Evolutionary conservation across 768 basidiomycete species (phyloP).

Genomic region (Mycena capillaripes): DNA sequence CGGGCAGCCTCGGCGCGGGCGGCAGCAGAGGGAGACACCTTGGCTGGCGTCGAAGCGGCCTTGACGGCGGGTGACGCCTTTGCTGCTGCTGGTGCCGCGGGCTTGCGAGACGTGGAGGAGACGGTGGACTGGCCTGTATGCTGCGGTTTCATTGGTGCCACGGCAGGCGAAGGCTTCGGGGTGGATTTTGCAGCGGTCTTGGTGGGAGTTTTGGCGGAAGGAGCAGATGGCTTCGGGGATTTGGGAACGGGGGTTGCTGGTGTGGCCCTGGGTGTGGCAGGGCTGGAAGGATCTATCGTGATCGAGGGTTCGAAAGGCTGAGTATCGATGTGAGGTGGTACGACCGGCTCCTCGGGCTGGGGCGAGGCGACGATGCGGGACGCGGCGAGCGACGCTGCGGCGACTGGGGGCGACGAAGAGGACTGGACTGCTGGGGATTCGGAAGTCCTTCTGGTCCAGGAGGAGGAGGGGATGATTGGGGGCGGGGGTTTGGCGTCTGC

Average conservation of each 20-base stretch:
- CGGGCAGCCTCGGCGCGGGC: slow-evolving; percentile 34
- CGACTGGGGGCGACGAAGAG: slow-evolving; percentile 33
- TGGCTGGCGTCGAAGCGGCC: not conserved
- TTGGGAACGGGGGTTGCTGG: slow-evolving; percentile 39
- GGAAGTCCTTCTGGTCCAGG: slow-evolving; percentile 43
- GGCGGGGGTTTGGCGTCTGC: slow-evolving; percentile 51
- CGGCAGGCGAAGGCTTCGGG: slow-evolving; percentile 31
- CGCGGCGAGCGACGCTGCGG: slow-evolving; percentile 31
- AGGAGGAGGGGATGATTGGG: slow-evolving; percentile 51
- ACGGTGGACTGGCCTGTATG: slow-evolving; percentile 43
- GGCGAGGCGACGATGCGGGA: slow-evolving; percentile 30
- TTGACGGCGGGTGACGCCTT: slow-evolving; percentile 35
- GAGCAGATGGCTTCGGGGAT: slow-evolving; percentile 40
- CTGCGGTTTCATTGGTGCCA: slow-evolving; percentile 49
- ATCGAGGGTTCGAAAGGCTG: slow-evolving; percentile 39
- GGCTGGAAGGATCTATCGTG: slow-evolving; percentile 39
- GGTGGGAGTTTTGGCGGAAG: slow-evolving; percentile 36
- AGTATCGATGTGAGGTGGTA: slow-evolving; percentile 37
- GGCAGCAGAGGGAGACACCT: slow-evolving; percentile 31
- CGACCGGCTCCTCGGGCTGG: slow-evolving; percentile 25
- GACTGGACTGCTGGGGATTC: slow-evolving; percentile 45
- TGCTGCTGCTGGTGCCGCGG: slow-evolving; percentile 12
- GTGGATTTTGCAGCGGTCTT: slow-evolving; percentile 31
- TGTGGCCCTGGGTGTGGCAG: slow-evolving; percentile 40
- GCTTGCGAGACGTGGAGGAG: slow-evolving; percentile 45